phyloP scores from a whole-genome alignment of 345 rosid genomes.

The Aquilaria malaccensis region DNA sequence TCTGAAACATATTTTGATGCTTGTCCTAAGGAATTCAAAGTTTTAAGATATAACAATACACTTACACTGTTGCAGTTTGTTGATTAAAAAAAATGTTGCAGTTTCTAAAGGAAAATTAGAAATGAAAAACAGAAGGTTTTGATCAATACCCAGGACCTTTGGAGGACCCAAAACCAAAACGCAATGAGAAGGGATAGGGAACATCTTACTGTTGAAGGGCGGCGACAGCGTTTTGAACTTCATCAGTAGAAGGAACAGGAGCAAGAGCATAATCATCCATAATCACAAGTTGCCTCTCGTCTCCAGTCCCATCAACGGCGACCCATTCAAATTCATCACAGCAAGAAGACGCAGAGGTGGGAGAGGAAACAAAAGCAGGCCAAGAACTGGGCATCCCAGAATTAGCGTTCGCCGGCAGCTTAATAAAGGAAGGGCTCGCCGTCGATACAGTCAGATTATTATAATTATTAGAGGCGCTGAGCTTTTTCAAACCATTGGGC shows the following conservation, averaged over 20 bases:
- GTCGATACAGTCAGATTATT: slow-evolving; percentile 29
- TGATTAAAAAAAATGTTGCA: not conserved
- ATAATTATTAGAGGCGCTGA: not conserved
- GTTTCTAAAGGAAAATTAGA: too few species aligned
- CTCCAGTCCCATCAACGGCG: slow-evolving; percentile 28
- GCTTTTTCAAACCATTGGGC: slow-evolving; percentile 26
- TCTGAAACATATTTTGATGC: too few species aligned
- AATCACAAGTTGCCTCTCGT: too few species aligned
- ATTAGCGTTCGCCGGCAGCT: slow-evolving; percentile 20
- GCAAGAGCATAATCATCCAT: slow-evolving; percentile 32
- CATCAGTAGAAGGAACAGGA: slow-evolving; percentile 54
- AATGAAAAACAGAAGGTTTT: too few species aligned
- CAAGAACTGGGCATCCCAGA: slow-evolving; percentile 10
- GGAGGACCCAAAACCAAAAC: too few species aligned
- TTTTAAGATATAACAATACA: too few species aligned
- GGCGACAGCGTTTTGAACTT: slow-evolving; percentile 62
- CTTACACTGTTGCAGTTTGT: too few species aligned
- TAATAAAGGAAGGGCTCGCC: slow-evolving; percentile 18
- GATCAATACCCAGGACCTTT: too few species aligned
- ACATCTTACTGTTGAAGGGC: slow-evolving; percentile 54
- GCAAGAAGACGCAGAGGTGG: slow-evolving; percentile 16
- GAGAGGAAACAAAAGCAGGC: slow-evolving; percentile 23
- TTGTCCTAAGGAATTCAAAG: too few species aligned
- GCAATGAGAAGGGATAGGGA: too few species aligned
- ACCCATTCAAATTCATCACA: slow-evolving; percentile 63